Evolutionary conservation across 768 basidiomycete genomes (phyloP), one percentile per base, ranked within the genome.

Genomic region (Termitomyces sp.): DNA sequence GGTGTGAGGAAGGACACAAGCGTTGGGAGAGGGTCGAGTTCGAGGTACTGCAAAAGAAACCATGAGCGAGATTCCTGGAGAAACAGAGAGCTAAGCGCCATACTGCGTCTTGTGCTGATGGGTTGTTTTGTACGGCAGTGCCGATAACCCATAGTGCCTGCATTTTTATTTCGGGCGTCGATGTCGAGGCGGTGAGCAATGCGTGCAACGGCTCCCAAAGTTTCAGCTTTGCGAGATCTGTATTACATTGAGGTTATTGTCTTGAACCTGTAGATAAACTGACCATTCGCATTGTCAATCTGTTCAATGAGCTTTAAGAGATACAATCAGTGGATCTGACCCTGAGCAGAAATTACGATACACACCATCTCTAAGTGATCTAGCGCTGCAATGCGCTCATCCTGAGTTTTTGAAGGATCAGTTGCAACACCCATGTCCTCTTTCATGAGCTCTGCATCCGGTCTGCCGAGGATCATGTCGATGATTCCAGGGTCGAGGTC

Each of bases 221-320:
- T 44, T 82, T 77, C 58, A 94, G 68, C 58, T 84, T 86, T 57
- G 81, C 79, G 4, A 95, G 74, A 76, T 95, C 92, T 63, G 1
- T 22, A 29, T 10, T 32, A 10, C 49, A 41, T 56, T 53, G 49
- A 26, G 9, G n/a, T 54, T 32, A 6, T 12, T 32, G 20, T 36
- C 50, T 24, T 18, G 10, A 18, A 60, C 7, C 2, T 7, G 16
- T 18, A n/a, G 5, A 39, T n/a, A 18, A 18, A 79, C 85, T 76
- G 65, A 87, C 93, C 82, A 67, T 93, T 95, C 0, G 94, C 93
- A 68, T 96, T 96, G 65, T 96, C 94, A 53, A 96, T 92, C 41
- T 82, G 82, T 69, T 96, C 92, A 55, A 95, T 78, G 29, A 95
- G 76, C 93, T 94, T 62, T 27, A 48, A 47, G 26, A 29, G 13